Percentiles rank a stretch among this genome's conserved stretches.
These are phyloP conservation scores for Cladosporium sp. DNA, from an alignment of 2,329 filamentous ascomycete genomes.

Conservation along the genomic window DNA sequence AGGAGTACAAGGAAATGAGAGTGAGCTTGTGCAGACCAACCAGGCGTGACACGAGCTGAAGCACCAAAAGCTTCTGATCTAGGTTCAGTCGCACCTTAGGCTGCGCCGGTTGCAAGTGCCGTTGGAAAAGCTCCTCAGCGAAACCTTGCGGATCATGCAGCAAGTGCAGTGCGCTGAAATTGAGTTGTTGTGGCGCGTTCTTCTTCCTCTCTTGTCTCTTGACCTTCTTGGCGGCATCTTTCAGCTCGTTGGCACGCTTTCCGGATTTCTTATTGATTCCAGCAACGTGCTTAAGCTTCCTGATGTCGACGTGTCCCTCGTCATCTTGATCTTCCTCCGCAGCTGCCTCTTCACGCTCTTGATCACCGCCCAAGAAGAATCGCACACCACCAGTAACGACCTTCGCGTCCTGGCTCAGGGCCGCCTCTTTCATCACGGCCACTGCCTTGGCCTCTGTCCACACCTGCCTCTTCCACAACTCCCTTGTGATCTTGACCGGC, in stretches of 20 bases:
- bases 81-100: conserved; percentile 77
- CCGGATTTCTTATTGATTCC: conserved; percentile 95
- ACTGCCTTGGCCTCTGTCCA: conserved; percentile 94
- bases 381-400: conserved; percentile 79
- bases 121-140: conserved; percentile 80
- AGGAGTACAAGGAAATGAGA: conserved; percentile 86
- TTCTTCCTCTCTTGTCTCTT: conserved; percentile 84
- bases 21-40: conserved; percentile 91
- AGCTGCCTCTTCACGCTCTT: conserved; percentile 79
- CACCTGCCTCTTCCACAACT: conserved; percentile 93
- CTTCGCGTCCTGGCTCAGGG: conserved; percentile 85
- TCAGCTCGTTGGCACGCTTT: conserved; percentile 73
- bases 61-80: conserved; percentile 81
- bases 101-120: conserved; percentile 69
- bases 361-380: conserved; percentile 94
- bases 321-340: conserved; percentile 86
- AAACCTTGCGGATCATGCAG: conserved; percentile 93
- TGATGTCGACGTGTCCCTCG: conserved; percentile 67
- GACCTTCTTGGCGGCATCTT: conserved; percentile 73
- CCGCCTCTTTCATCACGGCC: conserved; percentile 96
- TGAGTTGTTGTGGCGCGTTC: conserved; percentile 76
- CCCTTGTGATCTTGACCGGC: conserved; percentile 91
- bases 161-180: conserved; percentile 92
- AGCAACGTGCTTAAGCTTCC: conserved; percentile 73
- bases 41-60: conserved; percentile 84